Base-by-base conservation (phyloP, 768 basidiomycete genomes). In the Rhodosporidiobolus odoratus region DNA sequence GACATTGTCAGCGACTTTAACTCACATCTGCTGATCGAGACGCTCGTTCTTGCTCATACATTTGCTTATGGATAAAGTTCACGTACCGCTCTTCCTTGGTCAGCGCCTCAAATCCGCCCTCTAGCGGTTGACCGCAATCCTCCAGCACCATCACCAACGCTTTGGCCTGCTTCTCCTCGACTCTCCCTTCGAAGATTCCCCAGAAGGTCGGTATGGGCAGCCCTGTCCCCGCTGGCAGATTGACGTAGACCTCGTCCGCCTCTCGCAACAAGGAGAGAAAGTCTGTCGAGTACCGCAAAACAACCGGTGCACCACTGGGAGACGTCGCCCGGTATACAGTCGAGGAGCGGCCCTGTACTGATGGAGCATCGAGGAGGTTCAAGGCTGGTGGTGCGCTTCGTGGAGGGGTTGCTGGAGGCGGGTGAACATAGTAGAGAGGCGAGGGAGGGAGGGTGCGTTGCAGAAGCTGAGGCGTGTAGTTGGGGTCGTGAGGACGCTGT, bases 401-500 rank as follows among this genome's bases (percentile, higher is more conserved):
- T 23, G 69, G 69, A 4, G 30, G n/a, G 4, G 37, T 52, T 4
- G 60, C 37, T 9, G 69, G 47, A n/a, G 65, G 16, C 1, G 65
- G 30, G 17, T 62, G 47, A n/a, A 58, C 41, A 61, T 66, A 71
- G 60, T 66, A 65, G 30, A 71, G 65, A 0, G 69, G 69, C 1
- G 65, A 58, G 13, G 69, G 69, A 2, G 69, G 69, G 15, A 71
- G 69, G 2, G 64, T 66, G 19, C 69, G 69, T n/a, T 71, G 69
- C 1, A 71, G 32, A 23, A 71, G 65, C 45, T 45, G 41, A 1
- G 34, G 21, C 1, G 64, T 27, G 7, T 59, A 32, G 34, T 41
- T 15, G 1, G 32, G 30, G 1, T 23, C 23, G 32, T 43, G 2
- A 1, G 58, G 53, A 23, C 41, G 54, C 3, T 40, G 25, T 15